Evolutionary conservation across 805 yeast genomes (phyloP).

Genomic region (Myxozyma neotropica): DNA sequence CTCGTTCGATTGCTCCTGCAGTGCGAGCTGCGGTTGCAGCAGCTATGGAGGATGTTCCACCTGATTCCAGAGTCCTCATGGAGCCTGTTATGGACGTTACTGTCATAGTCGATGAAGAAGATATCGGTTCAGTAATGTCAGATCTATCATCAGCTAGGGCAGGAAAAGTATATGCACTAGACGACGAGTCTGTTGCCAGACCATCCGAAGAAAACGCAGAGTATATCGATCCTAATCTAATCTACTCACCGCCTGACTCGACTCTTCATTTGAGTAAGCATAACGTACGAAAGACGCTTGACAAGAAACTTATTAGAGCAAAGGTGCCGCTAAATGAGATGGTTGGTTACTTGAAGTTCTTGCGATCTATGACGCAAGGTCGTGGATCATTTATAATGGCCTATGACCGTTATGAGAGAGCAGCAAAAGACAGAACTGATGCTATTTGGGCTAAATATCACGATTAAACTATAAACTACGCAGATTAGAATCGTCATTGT

Average conservation of each 20-base stretch:
- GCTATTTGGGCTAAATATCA: conserved; percentile 20
- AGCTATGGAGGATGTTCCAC: conserved; percentile 41
- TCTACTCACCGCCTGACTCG: conserved; percentile 76
- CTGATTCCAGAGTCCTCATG: conserved; percentile 54
- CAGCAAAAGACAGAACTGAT: conserved; percentile 53
- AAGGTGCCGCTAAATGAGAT: conserved; percentile 83
- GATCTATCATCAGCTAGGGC: conserved; percentile 79
- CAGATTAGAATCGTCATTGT: neutral
- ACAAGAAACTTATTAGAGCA: conserved; percentile 58
- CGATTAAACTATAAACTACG: neutral
- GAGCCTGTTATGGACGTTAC: conserved; percentile 87
- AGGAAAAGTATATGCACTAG: conserved; percentile 73
- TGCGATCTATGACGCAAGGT: conserved; percentile 87
- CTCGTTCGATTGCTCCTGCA: conserved; percentile 49
- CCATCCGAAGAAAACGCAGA: conserved; percentile 3
- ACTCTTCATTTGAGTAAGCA: conserved; percentile 41
- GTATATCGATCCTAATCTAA: conserved; percentile 44
- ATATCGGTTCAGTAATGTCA: conserved; percentile 79
- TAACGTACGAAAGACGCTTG: conserved; percentile 44
- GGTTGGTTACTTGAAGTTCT: conserved; percentile 80
- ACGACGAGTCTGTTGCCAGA: conserved; percentile 51
- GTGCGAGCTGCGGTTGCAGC: conserved; percentile 51
- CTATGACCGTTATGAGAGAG: conserved; percentile 71
- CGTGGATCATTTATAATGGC: conserved; percentile 82
- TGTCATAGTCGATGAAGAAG: conserved; percentile 67